These are phyloP conservation scores for Heterobasidion parviporum DNA, from an alignment of 1,284 basidiomycete genomes.

Conservation along the genomic window DNA sequence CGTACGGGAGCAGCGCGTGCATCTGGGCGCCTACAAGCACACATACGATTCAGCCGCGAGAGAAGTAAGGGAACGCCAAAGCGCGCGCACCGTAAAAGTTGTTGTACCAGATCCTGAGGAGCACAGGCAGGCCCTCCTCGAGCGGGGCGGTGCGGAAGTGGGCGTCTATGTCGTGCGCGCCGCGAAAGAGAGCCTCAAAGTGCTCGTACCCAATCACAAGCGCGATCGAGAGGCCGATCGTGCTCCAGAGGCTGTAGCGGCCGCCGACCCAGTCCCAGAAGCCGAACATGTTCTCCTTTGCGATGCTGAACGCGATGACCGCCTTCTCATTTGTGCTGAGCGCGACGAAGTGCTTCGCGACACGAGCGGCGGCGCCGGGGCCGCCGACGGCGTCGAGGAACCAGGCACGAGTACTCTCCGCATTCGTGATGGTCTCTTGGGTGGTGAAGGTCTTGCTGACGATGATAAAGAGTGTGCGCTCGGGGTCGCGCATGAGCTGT, in stretches of 20 bases:
- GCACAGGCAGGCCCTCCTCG: constrained; percentile 88
- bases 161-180: constrained; percentile 96
- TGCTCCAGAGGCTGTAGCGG: constrained; percentile 96
- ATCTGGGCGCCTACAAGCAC: constrained; percentile 68
- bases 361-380: constrained; percentile 75
- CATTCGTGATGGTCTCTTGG: constrained; percentile 99
- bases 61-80: not conserved
- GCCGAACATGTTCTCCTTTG: constrained; percentile 94
- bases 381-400: constrained; percentile 68
- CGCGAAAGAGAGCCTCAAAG: constrained; percentile 85
- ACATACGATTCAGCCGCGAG: not conserved
- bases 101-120: constrained; percentile 97
- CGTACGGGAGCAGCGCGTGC: constrained; percentile 92
- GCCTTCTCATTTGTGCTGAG: constrained; percentile 94
- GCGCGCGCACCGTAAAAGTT: constrained; percentile 77
- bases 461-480: constrained; percentile 95
- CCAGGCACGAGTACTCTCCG: constrained; percentile 90
- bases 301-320: constrained; percentile 93
- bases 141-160: constrained; percentile 89
- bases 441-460: constrained; percentile 99
- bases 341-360: constrained; percentile 98
- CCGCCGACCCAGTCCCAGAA: constrained; percentile 99
- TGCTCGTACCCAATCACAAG: constrained; percentile 91
- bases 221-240: constrained; percentile 93
- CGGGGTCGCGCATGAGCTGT: constrained; percentile 81